These are phyloP conservation scores for Cucumis cinereus DNA, from an alignment of 306 rosid species.

Conservation along the genomic window DNA sequence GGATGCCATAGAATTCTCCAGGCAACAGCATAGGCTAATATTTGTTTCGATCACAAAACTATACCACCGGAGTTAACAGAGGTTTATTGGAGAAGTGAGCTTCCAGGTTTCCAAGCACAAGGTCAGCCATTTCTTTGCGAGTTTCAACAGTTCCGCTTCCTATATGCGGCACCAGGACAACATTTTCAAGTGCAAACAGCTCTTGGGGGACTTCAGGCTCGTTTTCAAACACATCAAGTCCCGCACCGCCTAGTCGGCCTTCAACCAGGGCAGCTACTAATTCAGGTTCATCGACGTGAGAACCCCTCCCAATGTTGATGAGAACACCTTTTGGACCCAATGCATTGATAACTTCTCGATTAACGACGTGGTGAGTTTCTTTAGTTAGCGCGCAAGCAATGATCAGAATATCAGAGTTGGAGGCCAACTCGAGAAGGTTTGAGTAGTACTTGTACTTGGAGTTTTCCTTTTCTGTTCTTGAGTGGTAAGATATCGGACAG, in stretches of 20 bases:
- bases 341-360: constrained; percentile 56
- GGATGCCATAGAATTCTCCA: background rate
- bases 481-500: constrained; percentile 50
- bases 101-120: constrained; percentile 59
- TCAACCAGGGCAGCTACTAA: constrained; percentile 57
- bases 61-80: constrained; percentile 45
- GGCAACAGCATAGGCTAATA: background rate
- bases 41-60: background rate
- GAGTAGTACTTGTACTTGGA: constrained; percentile 58
- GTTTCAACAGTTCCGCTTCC: constrained; percentile 72
- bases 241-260: constrained; percentile 85
- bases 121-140: constrained; percentile 58
- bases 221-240: constrained; percentile 64
- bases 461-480: constrained; percentile 45
- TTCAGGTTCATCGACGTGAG: constrained; percentile 66
- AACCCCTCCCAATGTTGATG: constrained; percentile 78
- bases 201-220: constrained; percentile 73
- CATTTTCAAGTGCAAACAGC: constrained; percentile 60
- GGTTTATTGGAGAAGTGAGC: constrained; percentile 73
- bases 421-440: constrained; percentile 61
- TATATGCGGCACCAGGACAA: constrained; percentile 58
- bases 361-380: constrained; percentile 52
- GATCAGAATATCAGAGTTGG: constrained; percentile 56
- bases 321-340: constrained; percentile 68
- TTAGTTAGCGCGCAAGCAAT: constrained; percentile 63